phyloP scores from a whole-genome alignment of 2,329 filamentous ascomycete species.

The Diaporthe amygdali region DNA sequence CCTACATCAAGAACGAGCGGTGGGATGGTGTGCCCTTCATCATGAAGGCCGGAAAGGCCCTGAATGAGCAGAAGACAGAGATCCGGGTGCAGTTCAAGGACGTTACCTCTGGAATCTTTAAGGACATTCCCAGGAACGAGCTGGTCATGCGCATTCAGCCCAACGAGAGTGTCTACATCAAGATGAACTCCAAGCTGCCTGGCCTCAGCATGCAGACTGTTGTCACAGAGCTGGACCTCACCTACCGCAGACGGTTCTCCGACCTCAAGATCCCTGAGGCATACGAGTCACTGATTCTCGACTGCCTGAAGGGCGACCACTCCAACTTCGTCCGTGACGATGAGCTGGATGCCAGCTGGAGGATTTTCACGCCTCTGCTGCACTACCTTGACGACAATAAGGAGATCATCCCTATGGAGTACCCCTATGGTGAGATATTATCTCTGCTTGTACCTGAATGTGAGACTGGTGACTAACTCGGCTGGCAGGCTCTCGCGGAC shows the following conservation, averaged over 20 bases:
- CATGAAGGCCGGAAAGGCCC: conserved; percentile 96
- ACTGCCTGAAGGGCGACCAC: conserved; percentile 98
- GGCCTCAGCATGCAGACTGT: conserved; percentile 99
- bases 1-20: conserved; percentile 99
- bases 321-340: conserved; percentile 99
- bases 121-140: conserved; percentile 99
- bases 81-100: conserved; percentile 99
- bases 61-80: conserved; percentile 99
- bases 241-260: conserved; percentile 97
- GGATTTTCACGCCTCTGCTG: conserved; percentile 95
- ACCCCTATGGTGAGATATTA: conserved; percentile 84
- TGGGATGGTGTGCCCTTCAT: conserved; percentile 99
- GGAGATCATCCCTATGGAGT: conserved; percentile 99
- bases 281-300: conserved; percentile 96
- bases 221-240: conserved; percentile 96
- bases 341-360: conserved; percentile 97
- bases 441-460: not conserved
- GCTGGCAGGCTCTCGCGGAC: conserved; percentile 84
- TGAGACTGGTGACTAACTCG: conserved; percentile 30
- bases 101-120: conserved; percentile 98
- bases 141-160: conserved; percentile 99
- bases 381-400: conserved; percentile 99
- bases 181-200: conserved; percentile 99
- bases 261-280: conserved; percentile 99
- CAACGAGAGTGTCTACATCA: conserved; percentile 99